Conservation (phyloP, 2,329 filamentous ascomycete species). For the Fusarium sororula region DNA sequence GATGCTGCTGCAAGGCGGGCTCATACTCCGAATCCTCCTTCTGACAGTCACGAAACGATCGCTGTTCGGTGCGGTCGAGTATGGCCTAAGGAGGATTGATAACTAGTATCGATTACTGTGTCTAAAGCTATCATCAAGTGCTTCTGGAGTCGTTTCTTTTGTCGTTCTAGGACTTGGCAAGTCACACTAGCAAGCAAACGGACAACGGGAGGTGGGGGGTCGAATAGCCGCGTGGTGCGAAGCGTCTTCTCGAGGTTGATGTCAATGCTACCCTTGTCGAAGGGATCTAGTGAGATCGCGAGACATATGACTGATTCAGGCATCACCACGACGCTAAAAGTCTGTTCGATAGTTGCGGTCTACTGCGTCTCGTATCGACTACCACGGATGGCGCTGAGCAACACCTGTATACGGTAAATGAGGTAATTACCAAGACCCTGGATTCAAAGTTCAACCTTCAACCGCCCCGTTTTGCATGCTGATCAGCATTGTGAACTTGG, state of each 20-base stretch:
- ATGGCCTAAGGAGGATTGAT: background rate
- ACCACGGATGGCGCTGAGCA: background rate
- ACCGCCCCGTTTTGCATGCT: constrained; percentile 18
- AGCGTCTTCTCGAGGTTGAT: constrained; percentile 16
- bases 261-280: background rate
- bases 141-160: constrained; percentile 20
- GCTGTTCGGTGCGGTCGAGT: background rate
- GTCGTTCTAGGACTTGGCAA: constrained; percentile 6
- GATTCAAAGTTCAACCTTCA: constrained; percentile 13
- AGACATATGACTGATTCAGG: constrained; percentile 18
- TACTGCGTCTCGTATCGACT: background rate
- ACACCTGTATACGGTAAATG: background rate
- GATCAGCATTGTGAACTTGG: constrained; percentile 28
- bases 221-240: constrained; percentile 33
- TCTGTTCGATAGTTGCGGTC: background rate
- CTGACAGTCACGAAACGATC: background rate
- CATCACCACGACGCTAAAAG: constrained; percentile 11
- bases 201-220: constrained; percentile 3
- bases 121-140: background rate
- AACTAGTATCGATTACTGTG: background rate
- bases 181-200: constrained; percentile 16
- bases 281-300: constrained; percentile 4
- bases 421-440: background rate
- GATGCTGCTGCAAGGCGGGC: background rate
- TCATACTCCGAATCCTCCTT: background rate